Conservation (phyloP, 192 early-diverging fungal genomes). For the Gamsiella multidivaricata region DNA sequence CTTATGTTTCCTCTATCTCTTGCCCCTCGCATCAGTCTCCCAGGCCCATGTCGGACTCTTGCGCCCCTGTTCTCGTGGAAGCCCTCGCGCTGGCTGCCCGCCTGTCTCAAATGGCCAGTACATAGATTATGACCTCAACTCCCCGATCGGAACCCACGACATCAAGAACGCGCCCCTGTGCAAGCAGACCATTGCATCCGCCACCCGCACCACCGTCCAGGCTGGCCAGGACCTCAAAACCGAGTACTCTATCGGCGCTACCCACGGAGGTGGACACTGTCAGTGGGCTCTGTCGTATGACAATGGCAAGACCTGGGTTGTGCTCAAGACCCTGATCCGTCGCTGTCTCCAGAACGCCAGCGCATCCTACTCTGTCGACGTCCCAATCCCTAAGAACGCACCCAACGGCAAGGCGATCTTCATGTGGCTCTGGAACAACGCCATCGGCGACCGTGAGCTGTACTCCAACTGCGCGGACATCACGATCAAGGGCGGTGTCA, state of each 20-base stretch:
- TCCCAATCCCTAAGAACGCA: conserved; percentile 41
- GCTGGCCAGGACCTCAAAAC: conserved; percentile 63
- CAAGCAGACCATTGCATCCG: conserved; percentile 56
- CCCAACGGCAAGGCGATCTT: conserved; percentile 39
- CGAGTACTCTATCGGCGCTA: conserved; percentile 60
- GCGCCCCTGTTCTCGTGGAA: conserved; percentile 55
- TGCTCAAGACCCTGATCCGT: conserved; percentile 63
- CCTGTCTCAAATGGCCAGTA: conserved; percentile 49
- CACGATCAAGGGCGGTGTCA: conserved; percentile 58
- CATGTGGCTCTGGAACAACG: conserved; percentile 76
- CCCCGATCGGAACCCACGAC: conserved; percentile 51
- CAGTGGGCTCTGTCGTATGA: conserved; percentile 75
- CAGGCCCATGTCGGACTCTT: conserved; percentile 58
- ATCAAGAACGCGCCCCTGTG: conserved; percentile 48
- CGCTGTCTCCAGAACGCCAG: conserved; percentile 51
- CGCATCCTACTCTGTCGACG: conserved; percentile 28
- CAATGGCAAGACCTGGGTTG: conserved; percentile 68
- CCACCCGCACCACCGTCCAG: conserved; percentile 42
- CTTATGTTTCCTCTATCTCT: not conserved
- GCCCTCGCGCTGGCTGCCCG: conserved; percentile 48
- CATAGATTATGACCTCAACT: conserved; percentile 56
- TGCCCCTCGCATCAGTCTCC: not conserved
- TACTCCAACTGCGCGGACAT: conserved; percentile 81
- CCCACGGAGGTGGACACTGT: conserved; percentile 75
- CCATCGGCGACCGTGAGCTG: conserved; percentile 74